Conservation (phyloP, 2,329 filamentous ascomycete species). For the Aspergillus sp. region DNA sequence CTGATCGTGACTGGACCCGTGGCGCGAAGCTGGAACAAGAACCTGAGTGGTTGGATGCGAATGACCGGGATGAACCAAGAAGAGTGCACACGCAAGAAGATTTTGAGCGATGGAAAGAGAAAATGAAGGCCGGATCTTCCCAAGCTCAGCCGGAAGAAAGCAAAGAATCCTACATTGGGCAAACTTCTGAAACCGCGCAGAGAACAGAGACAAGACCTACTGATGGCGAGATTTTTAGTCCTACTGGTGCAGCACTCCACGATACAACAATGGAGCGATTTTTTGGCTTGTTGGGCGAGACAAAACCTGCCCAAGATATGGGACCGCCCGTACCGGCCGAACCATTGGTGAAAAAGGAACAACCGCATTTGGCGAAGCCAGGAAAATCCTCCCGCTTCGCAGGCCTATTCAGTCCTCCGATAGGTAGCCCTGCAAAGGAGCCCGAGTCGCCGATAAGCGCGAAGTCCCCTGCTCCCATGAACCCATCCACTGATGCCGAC, state of each 20-base stretch:
- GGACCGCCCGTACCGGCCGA: conserved; percentile 38
- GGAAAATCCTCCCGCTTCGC: conserved; percentile 80
- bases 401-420: conserved; percentile 67
- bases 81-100: conserved; percentile 82
- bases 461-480: conserved; percentile 23
- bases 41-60: conserved; percentile 86
- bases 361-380: conserved; percentile 52
- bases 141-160: conserved; percentile 44
- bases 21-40: conserved; percentile 68
- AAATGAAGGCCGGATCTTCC: conserved; percentile 69
- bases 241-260: conserved; percentile 61
- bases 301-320: conserved; percentile 43
- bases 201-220: conserved; percentile 40
- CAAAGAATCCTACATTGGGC: conserved; percentile 37
- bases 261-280: conserved; percentile 75
- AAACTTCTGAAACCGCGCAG: conserved; percentile 22
- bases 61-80: conserved; percentile 64
- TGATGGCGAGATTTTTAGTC: conserved; percentile 53
- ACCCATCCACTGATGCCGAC: conserved; percentile 60
- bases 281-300: conserved; percentile 62
- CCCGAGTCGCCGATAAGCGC: conserved; percentile 26
- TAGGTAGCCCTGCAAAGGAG: conserved; percentile 53
- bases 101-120: conserved; percentile 91
- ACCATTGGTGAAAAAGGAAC: conserved; percentile 44
- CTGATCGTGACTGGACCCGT: conserved; percentile 56